These are phyloP conservation scores for Jatropha multifida DNA, from an alignment of 441 rosid genomes.

Conservation along the genomic window DNA sequence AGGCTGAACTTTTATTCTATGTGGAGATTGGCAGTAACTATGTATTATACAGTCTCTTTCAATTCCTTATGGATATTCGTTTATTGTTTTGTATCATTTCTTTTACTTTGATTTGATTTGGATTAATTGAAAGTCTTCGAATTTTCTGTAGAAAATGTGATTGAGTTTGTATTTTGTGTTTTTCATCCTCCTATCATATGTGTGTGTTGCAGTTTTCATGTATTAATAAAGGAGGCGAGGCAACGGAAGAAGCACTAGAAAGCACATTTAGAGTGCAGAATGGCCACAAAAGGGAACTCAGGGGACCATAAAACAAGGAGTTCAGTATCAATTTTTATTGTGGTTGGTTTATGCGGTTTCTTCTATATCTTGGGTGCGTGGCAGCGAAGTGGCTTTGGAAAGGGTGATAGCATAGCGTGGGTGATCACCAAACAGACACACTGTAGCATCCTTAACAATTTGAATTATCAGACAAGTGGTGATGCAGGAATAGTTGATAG, in stretches of 20 bases:
- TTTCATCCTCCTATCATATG: not conserved
- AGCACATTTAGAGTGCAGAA: slow-evolving; percentile 22
- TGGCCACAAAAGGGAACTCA: slow-evolving; percentile 69
- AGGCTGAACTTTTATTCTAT: not conserved
- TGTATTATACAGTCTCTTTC: not conserved
- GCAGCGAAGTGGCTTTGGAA: slow-evolving; percentile 96
- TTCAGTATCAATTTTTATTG: slow-evolving; percentile 61
- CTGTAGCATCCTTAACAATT: slow-evolving; percentile 57
- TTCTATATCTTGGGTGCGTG: slow-evolving; percentile 92
- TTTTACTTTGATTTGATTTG: not conserved
- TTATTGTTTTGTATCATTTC: not conserved
- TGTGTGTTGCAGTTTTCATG: not conserved
- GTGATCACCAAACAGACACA: slow-evolving; percentile 72
- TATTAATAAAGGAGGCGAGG: not conserved
- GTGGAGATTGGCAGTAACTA: not conserved
- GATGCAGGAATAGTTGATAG: slow-evolving; percentile 45
- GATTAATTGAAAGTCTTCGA: too few species aligned
- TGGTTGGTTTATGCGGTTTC: slow-evolving; percentile 70
- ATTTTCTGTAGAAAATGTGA: not conserved
- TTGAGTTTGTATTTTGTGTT: not conserved
- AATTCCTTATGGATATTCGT: not conserved
- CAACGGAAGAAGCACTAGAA: not conserved
- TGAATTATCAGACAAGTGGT: slow-evolving; percentile 75
- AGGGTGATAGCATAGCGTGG: slow-evolving; percentile 84
- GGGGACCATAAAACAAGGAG: slow-evolving; percentile 70